phyloP scores from a whole-genome alignment of 345 rosid genomes.

The Eucalyptus curtisii region DNA sequence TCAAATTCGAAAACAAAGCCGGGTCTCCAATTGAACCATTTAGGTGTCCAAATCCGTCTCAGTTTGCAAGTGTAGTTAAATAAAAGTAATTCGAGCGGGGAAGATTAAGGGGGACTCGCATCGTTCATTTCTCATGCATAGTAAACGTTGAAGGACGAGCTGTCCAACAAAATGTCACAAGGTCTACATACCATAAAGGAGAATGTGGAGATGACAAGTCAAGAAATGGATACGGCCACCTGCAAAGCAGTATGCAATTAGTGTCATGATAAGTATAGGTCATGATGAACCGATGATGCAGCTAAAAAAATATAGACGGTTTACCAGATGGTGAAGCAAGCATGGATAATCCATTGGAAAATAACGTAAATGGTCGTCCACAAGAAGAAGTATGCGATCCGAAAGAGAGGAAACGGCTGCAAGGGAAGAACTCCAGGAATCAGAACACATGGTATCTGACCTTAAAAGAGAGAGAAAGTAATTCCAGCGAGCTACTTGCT shows the following conservation, averaged over 20 bases:
- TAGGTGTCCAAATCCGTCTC: neutral
- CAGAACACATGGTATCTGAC: neutral
- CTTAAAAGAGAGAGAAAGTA: neutral
- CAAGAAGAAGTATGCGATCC: constrained; percentile 77
- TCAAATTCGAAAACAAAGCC: neutral
- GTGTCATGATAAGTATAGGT: neutral
- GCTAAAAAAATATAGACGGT: neutral
- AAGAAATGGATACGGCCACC: constrained; percentile 99
- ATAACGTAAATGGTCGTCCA: constrained; percentile 80
- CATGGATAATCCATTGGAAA: constrained; percentile 86
- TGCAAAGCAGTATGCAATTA: constrained; percentile 8
- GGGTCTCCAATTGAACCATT: neutral
- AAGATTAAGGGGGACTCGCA: neutral
- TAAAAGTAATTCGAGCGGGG: neutral
- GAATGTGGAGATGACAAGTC: constrained; percentile 81
- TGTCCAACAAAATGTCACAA: neutral
- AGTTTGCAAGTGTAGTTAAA: neutral
- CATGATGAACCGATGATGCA: neutral
- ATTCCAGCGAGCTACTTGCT: neutral
- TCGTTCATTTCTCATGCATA: neutral
- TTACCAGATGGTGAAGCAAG: constrained; percentile 61
- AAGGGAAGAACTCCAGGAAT: neutral
- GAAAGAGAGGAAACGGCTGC: constrained; percentile 85
- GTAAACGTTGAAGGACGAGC: neutral
- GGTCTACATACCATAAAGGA: constrained; percentile 59